Base-by-base conservation (phyloP, 805 yeast species). In the Suhomyces canberraensis region DNA sequence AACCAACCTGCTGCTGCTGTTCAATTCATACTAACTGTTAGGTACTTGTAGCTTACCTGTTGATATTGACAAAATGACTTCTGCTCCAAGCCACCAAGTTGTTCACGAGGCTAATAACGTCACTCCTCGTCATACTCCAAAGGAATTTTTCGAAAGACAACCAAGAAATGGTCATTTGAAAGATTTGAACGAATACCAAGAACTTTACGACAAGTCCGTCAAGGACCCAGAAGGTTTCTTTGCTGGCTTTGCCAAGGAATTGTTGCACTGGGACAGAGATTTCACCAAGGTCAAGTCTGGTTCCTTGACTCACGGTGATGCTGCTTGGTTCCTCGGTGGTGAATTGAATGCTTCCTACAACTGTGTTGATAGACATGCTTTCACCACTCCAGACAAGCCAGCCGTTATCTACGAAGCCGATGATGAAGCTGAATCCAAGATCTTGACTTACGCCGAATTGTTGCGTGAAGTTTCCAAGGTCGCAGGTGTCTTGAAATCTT, bases 351-450 rank as follows among this genome's bases (percentile, higher is more conserved):
- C 95, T 13, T 75, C 80, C 35, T 85, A 78, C 66, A 85, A 85
- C 60, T 78, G 86, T 72, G 85, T 85, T 36, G 95, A 85, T 62
- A 75, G 93, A 61, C 84, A 84, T 61, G 95, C 95, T 1, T 67
- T 79, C 37, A 60, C 67, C 25, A 74, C 74, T 54, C 95, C 95
- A 16, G 64, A 81, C 54, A 82, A 82, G 58, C 71, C 79, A 1
- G 95, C 95, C 11, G 69, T 85, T 39, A 74, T 84, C 42, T 85
- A 81, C 61, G 95, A 85, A 68, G 86, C 89, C 36, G 95, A 85
- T 58, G 89, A 81, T 48, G 85, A 81, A 41, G 72, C 71, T 42
- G 78, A 79, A 48, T 79, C 85, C 29, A 64, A 71, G 48, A 70
- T 64, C 21, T 64, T 84, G 52, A 79, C 91, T 16, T 85, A 75